Percentiles rank a stretch among this genome's conserved stretches.
Evolutionary conservation across 2,329 filamentous ascomycete species (phyloP).

Genomic region (Diaporthe aspalathi): DNA sequence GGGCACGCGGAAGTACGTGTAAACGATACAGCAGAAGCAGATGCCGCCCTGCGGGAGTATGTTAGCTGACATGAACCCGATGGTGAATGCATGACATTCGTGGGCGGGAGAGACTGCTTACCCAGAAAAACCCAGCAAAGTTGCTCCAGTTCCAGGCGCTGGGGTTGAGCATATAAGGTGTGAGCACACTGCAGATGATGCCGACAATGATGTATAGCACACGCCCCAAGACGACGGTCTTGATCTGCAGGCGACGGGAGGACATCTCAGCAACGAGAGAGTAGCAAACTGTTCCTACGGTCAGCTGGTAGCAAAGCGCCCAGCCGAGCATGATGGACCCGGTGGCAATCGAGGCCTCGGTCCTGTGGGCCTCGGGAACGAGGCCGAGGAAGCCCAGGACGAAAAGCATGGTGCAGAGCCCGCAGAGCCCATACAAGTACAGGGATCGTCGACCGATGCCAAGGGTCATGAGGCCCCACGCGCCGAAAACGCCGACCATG

Average conservation of each 20-base stretch:
- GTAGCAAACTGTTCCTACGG: constrained; percentile 90
- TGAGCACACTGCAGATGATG: constrained; percentile 84
- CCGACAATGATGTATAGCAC: constrained; percentile 84
- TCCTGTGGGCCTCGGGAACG: constrained; percentile 69
- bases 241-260: constrained; percentile 85
- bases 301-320: constrained; percentile 86
- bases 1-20: constrained; percentile 83
- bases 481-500: constrained; percentile 83
- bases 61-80: constrained; percentile 39
- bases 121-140: constrained; percentile 89
- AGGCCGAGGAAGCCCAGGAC: constrained; percentile 87
- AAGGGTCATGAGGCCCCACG: constrained; percentile 82
- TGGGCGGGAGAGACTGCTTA: constrained; percentile 46
- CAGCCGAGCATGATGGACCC: constrained; percentile 87
- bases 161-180: constrained; percentile 94
- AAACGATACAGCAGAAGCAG: constrained; percentile 83
- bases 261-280: constrained; percentile 88
- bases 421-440: constrained; percentile 80
- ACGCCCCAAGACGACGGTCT: constrained; percentile 88
- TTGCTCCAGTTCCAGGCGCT: constrained; percentile 89
- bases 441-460: constrained; percentile 81
- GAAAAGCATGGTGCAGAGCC: constrained; percentile 80
- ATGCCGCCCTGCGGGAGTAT: constrained; percentile 68
- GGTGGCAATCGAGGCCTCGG: constrained; percentile 77
- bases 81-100: background rate